These are phyloP conservation scores for Penicillium brasilianum DNA, from an alignment of 2,329 filamentous ascomycete genomes.

Conservation along the genomic window DNA sequence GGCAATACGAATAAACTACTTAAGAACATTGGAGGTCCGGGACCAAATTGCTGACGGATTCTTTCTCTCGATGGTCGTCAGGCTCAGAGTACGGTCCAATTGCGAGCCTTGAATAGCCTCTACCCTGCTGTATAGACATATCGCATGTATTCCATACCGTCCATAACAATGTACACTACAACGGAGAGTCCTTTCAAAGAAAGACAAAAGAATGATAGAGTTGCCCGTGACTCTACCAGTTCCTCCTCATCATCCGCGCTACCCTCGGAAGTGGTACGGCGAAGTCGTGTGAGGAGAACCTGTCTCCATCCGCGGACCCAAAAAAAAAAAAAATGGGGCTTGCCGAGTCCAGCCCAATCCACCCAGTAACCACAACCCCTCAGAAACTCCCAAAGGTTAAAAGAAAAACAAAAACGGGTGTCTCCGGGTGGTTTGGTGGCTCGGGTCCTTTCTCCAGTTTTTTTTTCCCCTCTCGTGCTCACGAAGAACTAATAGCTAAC, in stretches of 20 bases:
- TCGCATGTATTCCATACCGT: not conserved
- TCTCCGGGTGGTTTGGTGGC: conserved; percentile 18
- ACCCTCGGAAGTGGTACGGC: conserved; percentile 7
- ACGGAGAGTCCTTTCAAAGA: no score
- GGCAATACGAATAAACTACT: conserved; percentile 1
- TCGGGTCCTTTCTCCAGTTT: conserved; percentile 6
- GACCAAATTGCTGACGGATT: conserved; percentile 1
- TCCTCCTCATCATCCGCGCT: conserved; percentile 1
- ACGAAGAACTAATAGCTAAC: not conserved
- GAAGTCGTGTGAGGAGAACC: conserved; percentile 11
- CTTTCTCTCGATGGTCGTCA: not conserved
- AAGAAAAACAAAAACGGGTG: conserved; percentile 25
- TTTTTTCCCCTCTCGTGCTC: conserved; percentile 1
- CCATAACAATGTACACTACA: no score
- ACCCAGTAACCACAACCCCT: conserved; percentile 9
- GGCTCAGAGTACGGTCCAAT: not conserved
- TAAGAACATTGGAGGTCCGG: not conserved
- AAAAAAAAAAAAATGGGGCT: conserved; percentile 23
- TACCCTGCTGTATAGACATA: not conserved
- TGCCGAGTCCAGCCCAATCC: conserved; percentile 23
- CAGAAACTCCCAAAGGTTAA: not conserved
- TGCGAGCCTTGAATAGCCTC: not conserved
- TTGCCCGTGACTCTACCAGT: not conserved
- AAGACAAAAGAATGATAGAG: no score
- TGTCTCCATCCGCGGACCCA: conserved; percentile 15